Base-by-base conservation (phyloP, 257 asterid genomes). In the Solanum dulcamara region DNA sequence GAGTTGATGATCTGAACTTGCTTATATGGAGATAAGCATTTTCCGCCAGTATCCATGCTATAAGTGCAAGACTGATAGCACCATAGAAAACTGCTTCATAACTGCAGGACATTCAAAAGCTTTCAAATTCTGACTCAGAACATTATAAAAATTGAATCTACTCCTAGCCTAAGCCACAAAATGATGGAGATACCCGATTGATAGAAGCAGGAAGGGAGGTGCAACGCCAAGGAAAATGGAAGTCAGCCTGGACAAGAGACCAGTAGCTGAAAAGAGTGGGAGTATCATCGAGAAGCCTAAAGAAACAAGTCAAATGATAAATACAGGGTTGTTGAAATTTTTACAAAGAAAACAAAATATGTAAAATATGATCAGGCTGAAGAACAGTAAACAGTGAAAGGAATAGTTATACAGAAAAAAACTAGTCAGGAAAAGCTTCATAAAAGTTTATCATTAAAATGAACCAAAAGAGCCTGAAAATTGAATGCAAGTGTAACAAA, bases 201-300 rank as follows among this genome's bases (percentile, higher is more conserved):
- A 97, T 64, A 97, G 94, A 80, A 97, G 94, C 89, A 97, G 95
- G 89, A 95, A 97, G 26, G 99, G 90, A 26, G 99, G 99, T 40
- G 98, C 99, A 85, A 96, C 94, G 81, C 99, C 98, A 46, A 97
- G 97, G 92, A 88, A 95, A 84, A 95, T 92, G 86, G 98, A 94
- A 88, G 91, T 92, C 75, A 97, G 96, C 87, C 99, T 92, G 66
- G 98, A 91, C 85, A 97, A 89, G 89, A 93, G 88, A 86, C 93
- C 93, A 81, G 93, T 84, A 60, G 94, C 87, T 33, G 99, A 97
- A 88, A 97, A 94, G 72, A 97, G 97, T 48, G 99, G 99, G 85
- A 97, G 97, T 88, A 91, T 90, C 92, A 95, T 85, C 10, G 99
- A 92, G 68, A 93, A 88, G 37, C 96, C 98, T 95, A 86, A 87